phyloP scores from a whole-genome alignment of 495 filamentous ascomycete species.

The Talaromyces stipitatus region DNA sequence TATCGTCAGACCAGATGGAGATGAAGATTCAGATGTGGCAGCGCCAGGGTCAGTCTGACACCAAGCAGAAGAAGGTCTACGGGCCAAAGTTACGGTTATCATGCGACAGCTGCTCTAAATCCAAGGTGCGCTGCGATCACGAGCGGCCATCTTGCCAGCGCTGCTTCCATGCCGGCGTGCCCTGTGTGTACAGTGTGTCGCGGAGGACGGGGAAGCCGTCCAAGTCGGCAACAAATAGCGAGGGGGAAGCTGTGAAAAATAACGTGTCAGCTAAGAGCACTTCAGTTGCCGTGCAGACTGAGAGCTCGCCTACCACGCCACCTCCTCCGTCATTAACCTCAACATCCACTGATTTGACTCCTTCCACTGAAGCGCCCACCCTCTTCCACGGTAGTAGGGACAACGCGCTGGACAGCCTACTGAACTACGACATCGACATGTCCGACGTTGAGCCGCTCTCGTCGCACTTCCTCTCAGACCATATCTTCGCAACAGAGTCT shows the following conservation, averaged over 20 bases:
- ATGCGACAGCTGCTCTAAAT: constrained; percentile 37
- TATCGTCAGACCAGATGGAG: background rate
- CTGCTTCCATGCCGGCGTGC: constrained; percentile 8
- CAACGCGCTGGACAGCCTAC: background rate
- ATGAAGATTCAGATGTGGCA: background rate
- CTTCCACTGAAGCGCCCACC: background rate
- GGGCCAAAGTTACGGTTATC: constrained; percentile 9
- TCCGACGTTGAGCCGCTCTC: background rate
- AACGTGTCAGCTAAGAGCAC: background rate
- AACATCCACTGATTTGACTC: background rate
- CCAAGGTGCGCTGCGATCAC: constrained; percentile 37
- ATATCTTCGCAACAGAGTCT: background rate
- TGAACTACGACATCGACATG: background rate
- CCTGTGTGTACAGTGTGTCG: background rate
- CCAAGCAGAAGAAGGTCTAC: background rate
- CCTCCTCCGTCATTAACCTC: background rate
- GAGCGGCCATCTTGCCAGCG: constrained; percentile 18
- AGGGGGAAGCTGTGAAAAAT: background rate
- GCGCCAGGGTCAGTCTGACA: background rate
- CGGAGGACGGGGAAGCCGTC: background rate
- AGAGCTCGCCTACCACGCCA: too few species aligned
- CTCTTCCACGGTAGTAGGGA: background rate
- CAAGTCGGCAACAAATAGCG: background rate
- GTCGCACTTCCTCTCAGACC: background rate
- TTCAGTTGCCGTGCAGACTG: background rate